These are phyloP conservation scores for Fraxinus sp. DNA, from an alignment of 305 asterid genomes.

Conservation along the genomic window DNA sequence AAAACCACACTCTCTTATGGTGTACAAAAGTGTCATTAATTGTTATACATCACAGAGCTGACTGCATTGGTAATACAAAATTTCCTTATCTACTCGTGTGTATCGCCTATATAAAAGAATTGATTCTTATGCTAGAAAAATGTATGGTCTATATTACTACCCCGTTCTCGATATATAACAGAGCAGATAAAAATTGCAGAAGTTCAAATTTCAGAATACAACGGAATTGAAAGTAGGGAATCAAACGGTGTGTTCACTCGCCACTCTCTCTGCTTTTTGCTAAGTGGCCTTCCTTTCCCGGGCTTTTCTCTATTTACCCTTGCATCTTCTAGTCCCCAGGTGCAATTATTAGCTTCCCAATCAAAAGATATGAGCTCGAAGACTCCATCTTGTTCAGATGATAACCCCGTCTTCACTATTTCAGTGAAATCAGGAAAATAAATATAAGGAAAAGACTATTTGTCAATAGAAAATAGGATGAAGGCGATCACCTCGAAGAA, in stretches of 20 bases:
- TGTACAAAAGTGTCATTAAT: not conserved
- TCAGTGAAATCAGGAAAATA: constrained; percentile 13
- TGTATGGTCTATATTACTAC: not conserved
- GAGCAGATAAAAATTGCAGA: not conserved
- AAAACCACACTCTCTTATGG: not conserved
- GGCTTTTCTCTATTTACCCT: constrained; percentile 72
- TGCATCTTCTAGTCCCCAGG: constrained; percentile 80
- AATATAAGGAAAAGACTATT: not conserved
- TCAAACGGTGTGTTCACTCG: constrained; percentile 60
- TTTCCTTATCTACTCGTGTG: not conserved
- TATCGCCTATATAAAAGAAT: not conserved
- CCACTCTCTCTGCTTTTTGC: constrained; percentile 85
- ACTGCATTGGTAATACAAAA: not conserved
- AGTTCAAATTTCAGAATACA: constrained; percentile 57
- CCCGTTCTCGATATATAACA: not conserved
- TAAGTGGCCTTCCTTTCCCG: constrained; percentile 92
- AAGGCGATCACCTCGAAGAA: constrained; percentile 69
- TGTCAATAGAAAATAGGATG: constrained; percentile 1
- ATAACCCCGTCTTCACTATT: constrained; percentile 33
- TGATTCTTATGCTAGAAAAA: not conserved
- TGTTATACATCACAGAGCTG: not conserved
- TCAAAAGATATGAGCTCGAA: constrained; percentile 59
- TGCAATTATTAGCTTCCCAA: constrained; percentile 47
- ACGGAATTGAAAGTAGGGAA: constrained; percentile 54
- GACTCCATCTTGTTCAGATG: constrained; percentile 60